Evolutionary conservation across 78 protist genomes (phyloP), one percentile per base, ranked within the genome.

Genomic region (Cyanophora paradoxa): DNA sequence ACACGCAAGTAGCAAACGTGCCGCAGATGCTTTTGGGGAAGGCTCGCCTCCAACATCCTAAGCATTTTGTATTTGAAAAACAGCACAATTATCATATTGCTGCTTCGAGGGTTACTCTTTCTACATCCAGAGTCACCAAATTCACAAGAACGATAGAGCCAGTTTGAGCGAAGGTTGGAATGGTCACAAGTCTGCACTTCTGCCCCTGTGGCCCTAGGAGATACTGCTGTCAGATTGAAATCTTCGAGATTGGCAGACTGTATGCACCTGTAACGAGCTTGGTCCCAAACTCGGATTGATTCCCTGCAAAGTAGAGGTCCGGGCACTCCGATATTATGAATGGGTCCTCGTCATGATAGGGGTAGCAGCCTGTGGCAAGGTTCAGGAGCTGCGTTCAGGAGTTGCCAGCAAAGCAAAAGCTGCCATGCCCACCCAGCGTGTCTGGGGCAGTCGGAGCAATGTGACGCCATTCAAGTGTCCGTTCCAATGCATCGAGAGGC

Each of bases 391-490:
- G n/a, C n/a, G 71, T 4, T 26, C 31, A 30, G 8, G 14, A 57
- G 39, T 17, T 37, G 10, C 13, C 40, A 3, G 22, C 39, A 33
- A 30, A 1, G 37, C 2, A 10, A 6, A 3, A 0, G 50, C n/a
- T n/a, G n/a, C n/a, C 56, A 26, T 19, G 50, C n/a, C n/a, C n/a
- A n/a, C 77, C 62, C 33, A 83, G 72, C 26, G 88, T 78, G 72
- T 83, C 83, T 13, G 85, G 84, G 7, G 86, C 83, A 1, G 84
- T 81, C 1, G 88, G 88, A n/a, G 84, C 78, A 3, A 83, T 0
- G 66, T 83, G 83, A 0, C 78, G 61, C 65, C 71, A 20, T n/a
- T 63, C 40, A 24, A 78, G 72, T 4, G 57, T 69, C 8, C 0
- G 16, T 14, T n/a, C 69, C 0, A 82, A 39, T 19, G 34, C 0